Percentiles rank a stretch among this genome's conserved stretches.
Evolutionary conservation across 768 basidiomycete genomes (phyloP).

Genomic region (Ephemerocybe angulata): DNA sequence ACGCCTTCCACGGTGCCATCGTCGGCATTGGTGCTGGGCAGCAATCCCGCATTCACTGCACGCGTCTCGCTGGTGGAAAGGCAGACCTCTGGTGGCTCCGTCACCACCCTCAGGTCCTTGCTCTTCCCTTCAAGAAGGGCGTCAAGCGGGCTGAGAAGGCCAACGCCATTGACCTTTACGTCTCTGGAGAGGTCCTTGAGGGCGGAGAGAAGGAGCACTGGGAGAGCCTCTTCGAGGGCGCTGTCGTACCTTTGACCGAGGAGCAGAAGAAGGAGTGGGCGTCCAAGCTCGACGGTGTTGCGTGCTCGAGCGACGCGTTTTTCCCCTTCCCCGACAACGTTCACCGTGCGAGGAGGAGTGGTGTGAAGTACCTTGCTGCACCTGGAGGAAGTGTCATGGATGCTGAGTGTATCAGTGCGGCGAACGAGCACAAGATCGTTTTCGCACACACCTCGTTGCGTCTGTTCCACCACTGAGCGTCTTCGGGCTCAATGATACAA

Average conservation of each 20-base stretch:
- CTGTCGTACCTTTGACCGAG: constrained; percentile 60
- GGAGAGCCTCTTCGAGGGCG: constrained; percentile 80
- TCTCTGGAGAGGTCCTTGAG: constrained; percentile 83
- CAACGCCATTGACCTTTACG: constrained; percentile 96
- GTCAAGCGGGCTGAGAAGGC: constrained; percentile 98
- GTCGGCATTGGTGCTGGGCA: constrained; percentile 97
- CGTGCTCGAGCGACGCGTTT: constrained; percentile 96
- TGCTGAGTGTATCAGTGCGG: constrained; percentile 91
- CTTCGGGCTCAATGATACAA: neutral
- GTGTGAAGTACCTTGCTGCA: constrained; percentile 88
- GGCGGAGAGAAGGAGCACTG: constrained; percentile 88
- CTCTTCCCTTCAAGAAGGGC: constrained; percentile 94
- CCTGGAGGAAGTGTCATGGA: constrained; percentile 97
- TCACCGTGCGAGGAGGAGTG: constrained; percentile 86
- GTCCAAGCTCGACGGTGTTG: constrained; percentile 72
- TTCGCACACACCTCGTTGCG: constrained; percentile 87
- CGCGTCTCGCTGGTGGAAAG: constrained; percentile 93
- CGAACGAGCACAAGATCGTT: constrained; percentile 88
- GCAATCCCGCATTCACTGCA: constrained; percentile 99
- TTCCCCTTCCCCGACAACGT: constrained; percentile 99
- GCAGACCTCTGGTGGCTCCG: constrained; percentile 99
- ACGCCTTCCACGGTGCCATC: constrained; percentile 87
- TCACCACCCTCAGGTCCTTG: constrained; percentile 84
- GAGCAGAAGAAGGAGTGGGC: constrained; percentile 77
- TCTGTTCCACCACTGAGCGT: constrained; percentile 80